Percentiles rank a stretch among this genome's conserved stretches.
These are phyloP conservation scores for Alisma plantagoaquatica DNA, from an alignment of 106 monocot genomes.

Conservation along the genomic window DNA sequence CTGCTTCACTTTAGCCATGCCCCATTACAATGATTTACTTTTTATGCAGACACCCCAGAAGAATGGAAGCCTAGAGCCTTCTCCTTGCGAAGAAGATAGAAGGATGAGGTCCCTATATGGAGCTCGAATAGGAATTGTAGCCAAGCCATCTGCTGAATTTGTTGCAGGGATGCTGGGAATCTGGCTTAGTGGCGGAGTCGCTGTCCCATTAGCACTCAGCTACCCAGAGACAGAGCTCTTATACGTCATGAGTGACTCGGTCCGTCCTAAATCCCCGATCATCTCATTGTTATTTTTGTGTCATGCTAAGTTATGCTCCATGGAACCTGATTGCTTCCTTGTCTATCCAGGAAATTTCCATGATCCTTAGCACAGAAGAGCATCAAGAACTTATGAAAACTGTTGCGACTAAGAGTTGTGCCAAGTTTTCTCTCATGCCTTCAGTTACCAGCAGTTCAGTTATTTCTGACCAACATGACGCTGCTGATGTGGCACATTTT, in stretches of 20 bases:
- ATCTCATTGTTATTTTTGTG: too few species aligned
- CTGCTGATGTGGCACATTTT: conserved; percentile 11
- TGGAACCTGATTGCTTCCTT: too few species aligned
- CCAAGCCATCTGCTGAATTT: conserved; percentile 96
- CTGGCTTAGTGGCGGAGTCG: conserved; percentile 95
- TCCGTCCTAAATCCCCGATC: not conserved
- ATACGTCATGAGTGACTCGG: conserved; percentile 95
- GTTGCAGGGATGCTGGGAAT: conserved; percentile 80
- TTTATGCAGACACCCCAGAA: conserved; percentile 6
- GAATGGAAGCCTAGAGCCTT: conserved; percentile 4
- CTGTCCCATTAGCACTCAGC: conserved; percentile 92
- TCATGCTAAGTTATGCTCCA: too few species aligned
- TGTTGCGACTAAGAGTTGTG: conserved; percentile 62
- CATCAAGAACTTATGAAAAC: conserved; percentile 80
- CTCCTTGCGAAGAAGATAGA: conserved; percentile 7
- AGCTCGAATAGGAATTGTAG: conserved; percentile 79
- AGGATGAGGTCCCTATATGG: conserved; percentile 37
- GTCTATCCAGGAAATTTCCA: conserved; percentile 84
- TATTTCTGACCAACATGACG: conserved; percentile 10
- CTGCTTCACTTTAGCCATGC: not conserved
- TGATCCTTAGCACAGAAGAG: conserved; percentile 82
- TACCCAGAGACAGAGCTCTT: conserved; percentile 89
- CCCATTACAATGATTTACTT: not conserved
- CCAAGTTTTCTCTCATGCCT: conserved; percentile 66
- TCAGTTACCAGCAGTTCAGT: conserved; percentile 20